Evolutionary conservation across 2,329 filamentous ascomycete genomes (phyloP), one percentile per base, ranked within the genome.

Genomic region (Pseudogymnoascus sp.): DNA sequence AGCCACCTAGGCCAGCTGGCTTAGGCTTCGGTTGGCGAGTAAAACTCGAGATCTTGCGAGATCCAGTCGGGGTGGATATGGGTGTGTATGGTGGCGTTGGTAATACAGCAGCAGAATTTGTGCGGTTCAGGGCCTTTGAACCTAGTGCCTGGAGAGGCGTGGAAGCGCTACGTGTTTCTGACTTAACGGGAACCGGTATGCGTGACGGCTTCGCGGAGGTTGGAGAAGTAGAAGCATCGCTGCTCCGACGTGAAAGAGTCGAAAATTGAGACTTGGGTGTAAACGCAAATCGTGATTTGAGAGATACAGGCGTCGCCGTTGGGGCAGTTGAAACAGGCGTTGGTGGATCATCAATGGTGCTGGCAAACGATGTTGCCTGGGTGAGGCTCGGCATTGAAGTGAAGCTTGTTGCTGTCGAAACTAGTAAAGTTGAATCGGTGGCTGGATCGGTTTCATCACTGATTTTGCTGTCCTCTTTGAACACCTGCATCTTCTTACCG

Each of bases 91-190:
- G 69, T 16, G 72, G 68, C 31, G 71, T 72, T 4, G 67, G 67
- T 2, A 67, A 36, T 14, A n/a, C 1, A 4, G 49, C 11, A 7
- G n/a, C 49, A 2, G 49, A 56, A 16, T 65, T 71, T 5, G 62
- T 53, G 56, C 66, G 65, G 37, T 68, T 71, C 1, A 65, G 61
- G 14, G 68, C 73, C 16, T 59, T 68, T 28, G 67, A 66, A 18
- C 71, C 70, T 11, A 75, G 63, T 28, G 71, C 68, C 65, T 74
- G 72, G 11, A 75, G 69, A 16, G 72, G 70, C 8, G 73, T 73
- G 2, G 66, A 62, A 3, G 62, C 16, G 25, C 66, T 70, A 16
- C 65, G 46, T 6, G 43, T 21, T n/a, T 60, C 66, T 28, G 53
- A 49, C 18, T 73, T 73, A 25, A 69, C 64, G 21, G 71, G 62